Conservation (phyloP, 345 rosid species). For the Populus simonii region DNA sequence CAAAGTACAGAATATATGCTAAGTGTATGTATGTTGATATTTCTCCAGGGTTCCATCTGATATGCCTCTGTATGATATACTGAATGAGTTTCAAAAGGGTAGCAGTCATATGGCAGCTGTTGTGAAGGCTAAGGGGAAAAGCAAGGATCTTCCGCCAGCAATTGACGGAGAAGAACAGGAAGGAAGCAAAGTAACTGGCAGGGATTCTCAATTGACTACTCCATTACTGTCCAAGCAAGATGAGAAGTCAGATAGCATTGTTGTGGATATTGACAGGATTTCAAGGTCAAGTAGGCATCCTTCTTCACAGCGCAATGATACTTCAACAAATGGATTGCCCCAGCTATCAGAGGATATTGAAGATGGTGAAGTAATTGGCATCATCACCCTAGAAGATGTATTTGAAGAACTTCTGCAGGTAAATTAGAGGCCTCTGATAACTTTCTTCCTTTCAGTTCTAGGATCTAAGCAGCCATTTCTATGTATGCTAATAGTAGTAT, state of each 20-base stretch:
- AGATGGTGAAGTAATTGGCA: slow-evolving; percentile 89
- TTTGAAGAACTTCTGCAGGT: slow-evolving; percentile 95
- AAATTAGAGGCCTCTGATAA: slow-evolving; percentile 1
- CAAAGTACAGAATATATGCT: neutral
- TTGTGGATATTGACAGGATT: slow-evolving; percentile 63
- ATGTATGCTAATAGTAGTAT: neutral
- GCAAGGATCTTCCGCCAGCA: slow-evolving; percentile 38
- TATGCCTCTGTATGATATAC: slow-evolving; percentile 94
- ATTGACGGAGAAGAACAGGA: slow-evolving; percentile 36
- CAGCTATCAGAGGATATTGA: slow-evolving; percentile 67
- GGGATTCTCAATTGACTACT: slow-evolving; percentile 47
- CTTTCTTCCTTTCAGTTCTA: slow-evolving; percentile 1
- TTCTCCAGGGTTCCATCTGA: slow-evolving; percentile 84
- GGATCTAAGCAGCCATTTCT: neutral
- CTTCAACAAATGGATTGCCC: slow-evolving; percentile 38
- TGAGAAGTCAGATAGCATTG: slow-evolving; percentile 48
- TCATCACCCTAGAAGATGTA: slow-evolving; percentile 95
- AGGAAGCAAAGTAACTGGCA: slow-evolving; percentile 32
- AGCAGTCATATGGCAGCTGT: slow-evolving; percentile 99
- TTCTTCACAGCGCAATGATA: slow-evolving; percentile 32
- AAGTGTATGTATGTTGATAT: slow-evolving; percentile 9
- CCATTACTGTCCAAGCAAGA: slow-evolving; percentile 60
- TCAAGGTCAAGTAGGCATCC: slow-evolving; percentile 32
- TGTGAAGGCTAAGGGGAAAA: slow-evolving; percentile 67
- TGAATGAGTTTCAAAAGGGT: slow-evolving; percentile 97